Evolutionary conservation across 2,329 filamentous ascomycete genomes (phyloP).

Genomic region (Pseudogymnoascus sp.): DNA sequence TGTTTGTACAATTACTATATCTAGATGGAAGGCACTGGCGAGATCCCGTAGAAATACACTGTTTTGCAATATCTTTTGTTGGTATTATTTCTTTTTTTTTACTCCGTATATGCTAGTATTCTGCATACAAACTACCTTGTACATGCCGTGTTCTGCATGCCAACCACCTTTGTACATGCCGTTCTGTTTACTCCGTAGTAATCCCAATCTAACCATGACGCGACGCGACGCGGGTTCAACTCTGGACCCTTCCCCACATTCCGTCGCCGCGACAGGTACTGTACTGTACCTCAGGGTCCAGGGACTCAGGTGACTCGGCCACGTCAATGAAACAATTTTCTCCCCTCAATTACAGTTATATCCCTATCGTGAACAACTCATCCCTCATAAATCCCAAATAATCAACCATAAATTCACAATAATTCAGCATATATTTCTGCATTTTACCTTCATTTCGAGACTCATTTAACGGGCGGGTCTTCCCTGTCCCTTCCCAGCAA

Average conservation of each 20-base stretch:
- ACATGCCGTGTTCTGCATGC: no score
- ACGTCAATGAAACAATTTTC: background rate
- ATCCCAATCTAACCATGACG: conserved; percentile 7
- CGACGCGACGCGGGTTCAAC: conserved; percentile 2
- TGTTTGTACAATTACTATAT: conserved; percentile 4
- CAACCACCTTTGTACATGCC: no score
- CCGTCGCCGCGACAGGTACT: background rate
- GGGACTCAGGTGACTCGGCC: conserved; percentile 2
- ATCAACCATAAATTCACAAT: background rate
- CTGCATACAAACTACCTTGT: background rate
- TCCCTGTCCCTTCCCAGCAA: background rate
- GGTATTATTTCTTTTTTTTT: no score
- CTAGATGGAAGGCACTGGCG: background rate
- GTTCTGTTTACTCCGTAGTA: background rate
- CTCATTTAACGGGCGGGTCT: conserved; percentile 2
- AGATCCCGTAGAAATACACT: background rate
- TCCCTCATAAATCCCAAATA: background rate
- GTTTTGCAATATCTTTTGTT: background rate
- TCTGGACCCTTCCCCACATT: background rate
- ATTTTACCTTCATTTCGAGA: conserved; percentile 7
- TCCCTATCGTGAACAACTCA: background rate
- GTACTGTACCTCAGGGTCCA: background rate
- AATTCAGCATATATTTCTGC: background rate
- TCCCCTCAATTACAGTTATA: background rate
- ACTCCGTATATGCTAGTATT: no score